phyloP scores from a whole-genome alignment of 73 alveolate species.

The Symbiodinium pilosum region DNA sequence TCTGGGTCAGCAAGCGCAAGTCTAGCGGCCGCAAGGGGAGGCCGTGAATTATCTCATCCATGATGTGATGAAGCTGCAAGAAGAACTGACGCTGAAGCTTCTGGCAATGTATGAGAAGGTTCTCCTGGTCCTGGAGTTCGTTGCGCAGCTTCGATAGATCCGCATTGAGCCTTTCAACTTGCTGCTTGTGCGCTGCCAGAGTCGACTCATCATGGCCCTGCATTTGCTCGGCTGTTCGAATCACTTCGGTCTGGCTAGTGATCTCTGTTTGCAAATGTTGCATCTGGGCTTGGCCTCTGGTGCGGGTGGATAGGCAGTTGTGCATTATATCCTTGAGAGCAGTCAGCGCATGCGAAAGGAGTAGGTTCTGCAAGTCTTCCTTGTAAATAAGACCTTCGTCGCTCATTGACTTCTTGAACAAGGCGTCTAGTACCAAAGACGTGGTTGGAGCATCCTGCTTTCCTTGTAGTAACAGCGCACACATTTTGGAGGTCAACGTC shows the following conservation, averaged over 20 bases:
- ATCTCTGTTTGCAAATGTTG: conserved; percentile 8
- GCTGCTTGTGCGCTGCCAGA: conserved; percentile 22
- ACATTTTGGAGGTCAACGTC: conserved; percentile 42
- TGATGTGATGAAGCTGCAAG: conserved; percentile 66
- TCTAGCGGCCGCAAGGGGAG: conserved; percentile 43
- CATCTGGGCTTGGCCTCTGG: background rate
- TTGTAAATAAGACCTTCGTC: conserved; percentile 69
- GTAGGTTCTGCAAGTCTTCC: conserved; percentile 57
- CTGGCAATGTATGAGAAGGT: conserved; percentile 14
- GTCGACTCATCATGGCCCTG: conserved; percentile 38
- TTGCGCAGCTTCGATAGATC: background rate
- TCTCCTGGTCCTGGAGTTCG: conserved; percentile 32
- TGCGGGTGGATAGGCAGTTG: background rate
- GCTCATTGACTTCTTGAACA: conserved; percentile 38
- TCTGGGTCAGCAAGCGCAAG: conserved; percentile 34
- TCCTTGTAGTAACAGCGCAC: conserved; percentile 51
- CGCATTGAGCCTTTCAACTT: background rate
- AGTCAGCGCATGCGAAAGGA: conserved; percentile 22
- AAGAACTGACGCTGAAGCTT: conserved; percentile 63
- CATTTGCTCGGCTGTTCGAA: conserved; percentile 22
- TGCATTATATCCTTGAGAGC: conserved; percentile 49
- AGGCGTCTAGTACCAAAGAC: conserved; percentile 51
- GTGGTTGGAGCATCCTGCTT: conserved; percentile 55
- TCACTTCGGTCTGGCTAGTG: background rate
- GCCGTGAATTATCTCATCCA: conserved; percentile 81